Percentiles rank a stretch among this genome's conserved stretches.
Conservation (phyloP, 2,329 filamentous ascomycete species). For the Paecilomyces variotii region DNA sequence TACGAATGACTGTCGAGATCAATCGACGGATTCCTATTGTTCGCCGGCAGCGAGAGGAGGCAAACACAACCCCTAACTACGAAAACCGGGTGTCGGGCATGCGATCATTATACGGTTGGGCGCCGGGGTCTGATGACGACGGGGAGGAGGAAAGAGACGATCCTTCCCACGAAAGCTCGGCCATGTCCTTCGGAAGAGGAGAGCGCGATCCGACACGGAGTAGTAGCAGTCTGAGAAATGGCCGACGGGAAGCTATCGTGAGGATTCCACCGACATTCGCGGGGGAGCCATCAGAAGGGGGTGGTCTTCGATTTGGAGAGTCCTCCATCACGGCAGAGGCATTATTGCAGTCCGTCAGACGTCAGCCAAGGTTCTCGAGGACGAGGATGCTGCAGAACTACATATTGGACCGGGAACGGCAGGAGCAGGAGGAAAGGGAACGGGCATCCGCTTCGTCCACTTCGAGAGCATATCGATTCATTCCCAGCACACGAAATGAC, state of each 20-base stretch:
- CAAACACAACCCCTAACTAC: conserved; percentile 43
- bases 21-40: conserved; percentile 35
- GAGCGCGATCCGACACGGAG: conserved; percentile 14
- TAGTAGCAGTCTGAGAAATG: conserved; percentile 14
- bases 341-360: conserved; percentile 33
- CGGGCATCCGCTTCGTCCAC: conserved; percentile 1
- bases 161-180: conserved; percentile 19
- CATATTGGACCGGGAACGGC: conserved; percentile 26
- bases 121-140: conserved; percentile 39
- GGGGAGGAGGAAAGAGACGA: conserved; percentile 22
- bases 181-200: conserved; percentile 20
- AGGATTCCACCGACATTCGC: conserved; percentile 11
- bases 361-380: conserved; percentile 30
- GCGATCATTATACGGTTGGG: conserved; percentile 55
- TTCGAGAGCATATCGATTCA: conserved; percentile 14
- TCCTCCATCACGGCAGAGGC: conserved; percentile 25
- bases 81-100: conserved; percentile 46
- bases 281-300: conserved; percentile 17
- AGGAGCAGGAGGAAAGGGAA: conserved; percentile 12
- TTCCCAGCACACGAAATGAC: conserved; percentile 21
- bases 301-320: conserved; percentile 14
- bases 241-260: conserved; percentile 15
- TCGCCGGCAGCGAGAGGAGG: conserved; percentile 32
- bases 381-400: conserved; percentile 33
- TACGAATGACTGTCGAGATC: conserved; percentile 27